phyloP scores from a whole-genome alignment of 1,284 basidiomycete species.

The Trichosporon sp. region DNA sequence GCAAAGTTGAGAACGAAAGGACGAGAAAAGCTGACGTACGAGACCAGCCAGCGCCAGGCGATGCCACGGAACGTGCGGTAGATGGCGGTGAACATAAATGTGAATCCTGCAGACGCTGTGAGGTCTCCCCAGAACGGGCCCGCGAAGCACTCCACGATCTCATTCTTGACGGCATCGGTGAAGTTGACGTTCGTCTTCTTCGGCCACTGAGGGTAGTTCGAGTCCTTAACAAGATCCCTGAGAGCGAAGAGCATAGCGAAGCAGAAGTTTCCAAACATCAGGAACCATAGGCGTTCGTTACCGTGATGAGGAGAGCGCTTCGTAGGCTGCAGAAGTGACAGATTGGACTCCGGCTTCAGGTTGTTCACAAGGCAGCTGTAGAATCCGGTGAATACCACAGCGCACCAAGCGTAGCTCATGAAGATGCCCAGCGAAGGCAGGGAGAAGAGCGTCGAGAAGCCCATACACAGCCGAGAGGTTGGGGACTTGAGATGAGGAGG shows the following conservation, averaged over 20 bases:
- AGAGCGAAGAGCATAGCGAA: conserved; percentile 26
- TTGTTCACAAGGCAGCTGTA: conserved; percentile 16
- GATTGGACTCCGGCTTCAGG: conserved; percentile 12
- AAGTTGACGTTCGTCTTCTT: conserved; percentile 2
- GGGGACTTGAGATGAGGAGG: conserved; percentile 12
- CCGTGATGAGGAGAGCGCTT: conserved; percentile 40
- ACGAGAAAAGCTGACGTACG: conserved; percentile 22
- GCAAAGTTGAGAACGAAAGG: conserved; percentile 41
- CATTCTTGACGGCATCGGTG: background rate
- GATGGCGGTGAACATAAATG: background rate
- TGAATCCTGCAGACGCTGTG: background rate
- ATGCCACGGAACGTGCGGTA: background rate
- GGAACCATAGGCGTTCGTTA: conserved; percentile 44
- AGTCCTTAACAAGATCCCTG: conserved; percentile 25
- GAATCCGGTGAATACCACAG: conserved; percentile 16
- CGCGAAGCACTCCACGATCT: background rate
- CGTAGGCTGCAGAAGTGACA: conserved; percentile 22
- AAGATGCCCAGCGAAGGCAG: conserved; percentile 21
- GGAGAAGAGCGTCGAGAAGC: conserved; percentile 20
- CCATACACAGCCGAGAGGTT: conserved; percentile 11
- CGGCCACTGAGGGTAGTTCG: conserved; percentile 31
- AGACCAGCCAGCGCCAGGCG: conserved; percentile 9
- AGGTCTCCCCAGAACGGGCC: background rate
- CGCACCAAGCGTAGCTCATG: conserved; percentile 20
- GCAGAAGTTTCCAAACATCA: conserved; percentile 27